Conservation (phyloP, 176 grass and related monocot genomes). For the Olyra latifolia region DNA sequence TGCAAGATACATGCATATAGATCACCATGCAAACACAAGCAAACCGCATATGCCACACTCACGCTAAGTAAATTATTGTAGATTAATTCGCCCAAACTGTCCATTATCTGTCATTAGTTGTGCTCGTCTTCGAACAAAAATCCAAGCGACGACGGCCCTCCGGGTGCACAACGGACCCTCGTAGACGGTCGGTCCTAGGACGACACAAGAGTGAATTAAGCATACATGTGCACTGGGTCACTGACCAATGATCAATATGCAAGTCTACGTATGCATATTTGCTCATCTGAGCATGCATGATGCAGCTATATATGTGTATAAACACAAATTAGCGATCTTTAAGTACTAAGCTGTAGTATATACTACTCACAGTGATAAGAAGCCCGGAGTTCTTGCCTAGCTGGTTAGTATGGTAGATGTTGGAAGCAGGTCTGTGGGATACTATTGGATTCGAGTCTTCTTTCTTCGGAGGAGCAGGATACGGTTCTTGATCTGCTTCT, state of each 20-base stretch:
- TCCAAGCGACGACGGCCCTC: conserved; percentile 83
- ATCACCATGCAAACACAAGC: background rate
- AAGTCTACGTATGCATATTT: background rate
- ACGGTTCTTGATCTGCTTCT: background rate
- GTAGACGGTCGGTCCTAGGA: conserved; percentile 76
- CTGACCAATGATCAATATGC: background rate
- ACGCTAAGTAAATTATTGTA: background rate
- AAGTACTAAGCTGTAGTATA: background rate
- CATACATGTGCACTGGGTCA: background rate
- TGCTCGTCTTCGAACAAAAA: conserved; percentile 64
- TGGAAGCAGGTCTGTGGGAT: conserved; percentile 30
- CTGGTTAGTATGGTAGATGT: conserved; percentile 43
- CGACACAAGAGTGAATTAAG: background rate
- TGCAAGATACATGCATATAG: background rate
- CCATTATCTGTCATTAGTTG: background rate
- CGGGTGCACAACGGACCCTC: conserved; percentile 69
- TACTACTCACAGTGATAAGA: conserved; percentile 56
- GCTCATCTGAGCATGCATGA: background rate
- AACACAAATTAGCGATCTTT: background rate
- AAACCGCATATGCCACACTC: background rate
- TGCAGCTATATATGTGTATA: background rate
- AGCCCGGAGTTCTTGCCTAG: conserved; percentile 47
- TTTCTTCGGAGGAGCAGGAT: conserved; percentile 29
- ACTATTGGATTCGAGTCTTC: conserved; percentile 41
- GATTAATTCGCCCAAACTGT: background rate